Evolutionary conservation across 805 yeast genomes (phyloP).

Genomic region (Yamadazyma olivae): DNA sequence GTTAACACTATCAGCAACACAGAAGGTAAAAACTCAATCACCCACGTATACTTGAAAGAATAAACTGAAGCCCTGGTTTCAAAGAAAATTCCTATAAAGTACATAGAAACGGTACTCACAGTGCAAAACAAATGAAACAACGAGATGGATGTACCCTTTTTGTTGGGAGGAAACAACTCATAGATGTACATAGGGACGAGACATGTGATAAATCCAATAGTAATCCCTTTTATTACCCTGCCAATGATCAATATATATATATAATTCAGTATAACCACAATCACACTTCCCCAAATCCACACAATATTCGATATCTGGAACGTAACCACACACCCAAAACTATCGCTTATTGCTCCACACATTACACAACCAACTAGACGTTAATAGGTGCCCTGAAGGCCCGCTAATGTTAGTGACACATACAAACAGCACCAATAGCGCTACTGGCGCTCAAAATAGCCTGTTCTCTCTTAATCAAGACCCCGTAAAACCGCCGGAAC

Average conservation of each 20-base stretch:
- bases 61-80: conserved; percentile 7
- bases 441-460: conserved; percentile 23
- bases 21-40: conserved; percentile 17
- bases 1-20: conserved; percentile 15
- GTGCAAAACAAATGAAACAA: conserved; percentile 19
- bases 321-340: conserved; percentile 23
- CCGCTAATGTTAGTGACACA: conserved; percentile 7
- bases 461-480: conserved; percentile 18
- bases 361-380: conserved; percentile 24
- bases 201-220: conserved; percentile 30
- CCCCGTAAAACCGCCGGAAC: conserved; percentile 19
- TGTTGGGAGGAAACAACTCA: conserved; percentile 23
- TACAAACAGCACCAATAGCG: conserved; percentile 32
- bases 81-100: conserved; percentile 14
- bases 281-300: conserved; percentile 27
- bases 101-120: conserved; percentile 18
- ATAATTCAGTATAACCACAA: conserved; percentile 23
- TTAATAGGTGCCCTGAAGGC: too few species aligned
- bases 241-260: conserved; percentile 24
- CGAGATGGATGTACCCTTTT: conserved; percentile 21
- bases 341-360: conserved; percentile 26
- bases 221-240: conserved; percentile 26
- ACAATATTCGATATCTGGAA: conserved; percentile 20
- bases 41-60: conserved; percentile 20
- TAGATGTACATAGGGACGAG: conserved; percentile 29